Evolutionary conservation across 306 rosid species (phyloP).

Genomic region (Biancaea sappan): DNA sequence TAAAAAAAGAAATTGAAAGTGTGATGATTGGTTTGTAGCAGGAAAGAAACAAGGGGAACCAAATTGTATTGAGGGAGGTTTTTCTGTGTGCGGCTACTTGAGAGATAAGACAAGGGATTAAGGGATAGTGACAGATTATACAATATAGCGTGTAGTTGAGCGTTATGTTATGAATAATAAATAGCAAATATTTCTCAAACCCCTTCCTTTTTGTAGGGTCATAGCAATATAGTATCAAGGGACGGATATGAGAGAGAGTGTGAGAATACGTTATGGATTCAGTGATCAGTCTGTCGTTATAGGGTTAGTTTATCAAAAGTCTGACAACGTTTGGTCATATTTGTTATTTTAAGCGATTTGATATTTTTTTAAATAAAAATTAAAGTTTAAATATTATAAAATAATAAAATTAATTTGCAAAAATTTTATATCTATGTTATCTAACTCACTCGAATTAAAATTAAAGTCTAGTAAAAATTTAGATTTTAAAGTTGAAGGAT

Average conservation of each 20-base stretch:
- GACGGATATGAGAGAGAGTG: neutral
- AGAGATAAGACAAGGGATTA: neutral
- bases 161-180: neutral
- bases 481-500: too few species aligned
- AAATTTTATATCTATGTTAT: too few species aligned
- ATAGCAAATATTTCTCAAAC: neutral
- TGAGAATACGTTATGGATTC: neutral
- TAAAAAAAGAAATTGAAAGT: too few species aligned
- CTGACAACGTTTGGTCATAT: too few species aligned
- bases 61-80: neutral
- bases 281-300: slow-evolving; percentile 15
- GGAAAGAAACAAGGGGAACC: neutral
- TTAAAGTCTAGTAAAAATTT: too few species aligned
- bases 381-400: too few species aligned
- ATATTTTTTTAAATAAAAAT: too few species aligned
- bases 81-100: slow-evolving; percentile 25
- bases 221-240: neutral
- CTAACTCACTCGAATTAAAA: too few species aligned
- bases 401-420: too few species aligned
- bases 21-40: too few species aligned
- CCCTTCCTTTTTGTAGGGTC: neutral
- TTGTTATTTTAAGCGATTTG: too few species aligned
- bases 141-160: neutral
- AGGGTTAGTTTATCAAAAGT: slow-evolving; percentile 27
- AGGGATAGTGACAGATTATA: slow-evolving; percentile 8